Base-by-base conservation (phyloP, 139 green algal species). In the Tetradesmus lagerheimii region DNA sequence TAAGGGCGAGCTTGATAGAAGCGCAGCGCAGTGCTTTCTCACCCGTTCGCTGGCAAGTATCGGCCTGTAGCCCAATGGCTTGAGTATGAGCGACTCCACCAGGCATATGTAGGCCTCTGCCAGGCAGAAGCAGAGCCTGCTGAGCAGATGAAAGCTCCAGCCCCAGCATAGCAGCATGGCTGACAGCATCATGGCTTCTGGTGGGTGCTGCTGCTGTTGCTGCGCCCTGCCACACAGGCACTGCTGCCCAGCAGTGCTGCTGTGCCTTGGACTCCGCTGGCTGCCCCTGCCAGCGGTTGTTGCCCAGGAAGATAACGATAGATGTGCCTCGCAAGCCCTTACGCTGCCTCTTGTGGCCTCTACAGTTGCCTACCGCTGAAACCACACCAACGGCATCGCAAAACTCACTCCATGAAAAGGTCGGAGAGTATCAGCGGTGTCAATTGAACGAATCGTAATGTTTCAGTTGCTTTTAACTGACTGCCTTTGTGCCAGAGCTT, bases 131-230 rank as follows among this genome's bases (percentile, higher is more conserved):
- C 80, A 86, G 45, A 71, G 45, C 45, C 43, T 86, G 43, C 45
- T 74, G 45, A 86, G 80, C 2, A 86, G 34, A 37, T 75, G 66
- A 18, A 86, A 86, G 41, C 80, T 74, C 80, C 80, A 86, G 45
- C 80, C 80, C 80, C 80, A 86, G 11, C 23, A 35, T 27, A 86
- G 45, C 5, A 86, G 45, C n/a, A 86, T 39, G 3, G n/a, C 47
- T 34, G 45, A 34, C 27, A 86, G 29, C 23, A 86, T 71, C 80
- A 75, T 74, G 27, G 18, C 35, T 39, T 38, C 25, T 45, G 25
- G 9, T 0, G 12, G 37, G 18, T 47, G 35, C 15, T 43, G 35
- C 39, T 84, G 41, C 35, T 50, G 76, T 37, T 50, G 75, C n/a
- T 57, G 45, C 50, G 25, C 50, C 50, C 50, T 64, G 57, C 20